phyloP scores from a whole-genome alignment of 768 basidiomycete genomes.

The Cyclocybe aegerita region DNA sequence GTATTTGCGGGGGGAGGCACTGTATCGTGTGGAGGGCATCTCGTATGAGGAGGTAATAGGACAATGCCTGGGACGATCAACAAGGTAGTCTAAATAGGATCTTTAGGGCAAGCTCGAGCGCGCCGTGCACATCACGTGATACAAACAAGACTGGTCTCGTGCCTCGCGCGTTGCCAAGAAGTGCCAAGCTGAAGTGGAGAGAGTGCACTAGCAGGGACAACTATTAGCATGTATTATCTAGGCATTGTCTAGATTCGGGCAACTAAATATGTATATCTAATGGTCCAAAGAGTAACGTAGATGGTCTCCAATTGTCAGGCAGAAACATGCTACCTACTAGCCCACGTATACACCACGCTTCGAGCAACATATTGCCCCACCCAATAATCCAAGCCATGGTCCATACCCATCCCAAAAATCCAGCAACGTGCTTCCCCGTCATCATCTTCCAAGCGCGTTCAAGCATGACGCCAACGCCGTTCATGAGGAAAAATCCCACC shows the following conservation, averaged over 20 bases:
- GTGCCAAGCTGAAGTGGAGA: too few species aligned
- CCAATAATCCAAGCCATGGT: constrained; percentile 41
- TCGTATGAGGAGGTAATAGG: not conserved
- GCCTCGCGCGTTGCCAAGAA: too few species aligned
- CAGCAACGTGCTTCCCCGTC: constrained; percentile 48
- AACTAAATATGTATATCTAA: too few species aligned
- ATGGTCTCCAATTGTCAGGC: constrained; percentile 32
- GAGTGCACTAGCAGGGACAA: too few species aligned
- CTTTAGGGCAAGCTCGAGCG: constrained; percentile 27
- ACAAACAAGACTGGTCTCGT: not conserved
- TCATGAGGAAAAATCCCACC: constrained; percentile 56
- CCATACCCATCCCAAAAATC: constrained; percentile 54
- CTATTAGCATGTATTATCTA: not conserved
- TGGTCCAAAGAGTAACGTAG: constrained; percentile 21
- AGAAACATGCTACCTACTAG: constrained; percentile 39
- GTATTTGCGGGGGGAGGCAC: constrained; percentile 18
- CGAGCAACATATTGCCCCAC: constrained; percentile 49
- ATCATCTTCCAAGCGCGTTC: constrained; percentile 45
- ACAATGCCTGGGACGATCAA: constrained; percentile 9
- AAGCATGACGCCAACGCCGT: constrained; percentile 49
- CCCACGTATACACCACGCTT: constrained; percentile 48
- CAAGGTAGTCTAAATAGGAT: constrained; percentile 7
- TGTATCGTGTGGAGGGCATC: constrained; percentile 19
- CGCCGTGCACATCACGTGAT: constrained; percentile 17
- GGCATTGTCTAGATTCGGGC: too few species aligned